Base-by-base conservation (phyloP, 169 alveolate genomes). In the Plasmodium knowlesi region DNA sequence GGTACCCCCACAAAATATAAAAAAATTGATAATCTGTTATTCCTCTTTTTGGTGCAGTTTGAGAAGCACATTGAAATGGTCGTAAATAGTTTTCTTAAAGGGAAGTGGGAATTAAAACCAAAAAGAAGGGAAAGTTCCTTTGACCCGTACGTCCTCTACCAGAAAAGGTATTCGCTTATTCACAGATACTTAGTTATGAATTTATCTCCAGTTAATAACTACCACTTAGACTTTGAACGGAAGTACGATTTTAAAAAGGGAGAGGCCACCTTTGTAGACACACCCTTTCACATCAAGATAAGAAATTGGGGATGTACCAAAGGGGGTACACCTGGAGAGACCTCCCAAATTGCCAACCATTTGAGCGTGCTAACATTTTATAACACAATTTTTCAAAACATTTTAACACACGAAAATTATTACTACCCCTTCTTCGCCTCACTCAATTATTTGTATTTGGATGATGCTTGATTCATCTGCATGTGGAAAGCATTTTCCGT, bases 61-160 rank as follows among this genome's bases (percentile, higher is more conserved):
- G 90, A 89, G 82, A 89, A 79, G 32, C 94, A 89, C 70, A 67
- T 89, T 5, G 94, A 89, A 89, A 89, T 89, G 82, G 28, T 89
- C 30, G 82, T 89, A 79, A 89, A 89, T 89, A 89, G 90, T 61
- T 79, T 78, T 30, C 67, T 89, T 8, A 46, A 79, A 41, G 34
- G 71, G 32, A 79, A 32, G 72, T 89, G 94, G 94, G 41, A 39
- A 67, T 57, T 89, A 41, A 78, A 39, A 57, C 71, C 30, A 28
- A 79, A 78, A 61, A 61, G 71, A 57, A 41, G 72, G 34, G 14
- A 79, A 61, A 34, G 34, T 43, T 74, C 82, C 25, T 89, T 89
- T 41, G 82, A 89, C 32, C 90, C 78, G 0, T 89, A 67, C 82
- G 30, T 46, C 82, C 72, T 57, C 61, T 89, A 89, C 82, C 70